Evolutionary conservation across 805 yeast species (phyloP).

Genomic region (Myxozyma udenii): DNA sequence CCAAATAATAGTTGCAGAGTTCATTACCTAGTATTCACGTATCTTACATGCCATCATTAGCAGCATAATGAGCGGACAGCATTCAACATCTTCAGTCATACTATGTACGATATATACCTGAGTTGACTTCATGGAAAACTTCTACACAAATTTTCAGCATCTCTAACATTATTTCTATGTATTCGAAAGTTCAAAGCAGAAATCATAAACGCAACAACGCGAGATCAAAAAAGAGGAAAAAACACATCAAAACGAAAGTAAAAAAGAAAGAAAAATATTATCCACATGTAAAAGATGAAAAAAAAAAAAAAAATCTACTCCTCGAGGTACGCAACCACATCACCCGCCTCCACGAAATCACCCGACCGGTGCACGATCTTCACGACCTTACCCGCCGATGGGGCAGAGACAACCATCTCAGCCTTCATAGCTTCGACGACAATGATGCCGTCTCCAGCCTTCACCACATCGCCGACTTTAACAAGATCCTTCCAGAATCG

Average conservation of each 20-base stretch:
- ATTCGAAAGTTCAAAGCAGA: not conserved
- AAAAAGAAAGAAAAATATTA: not conserved
- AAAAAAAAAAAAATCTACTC: constrained; percentile 1
- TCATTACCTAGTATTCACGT: too few relatives aligned
- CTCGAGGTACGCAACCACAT: constrained; percentile 73
- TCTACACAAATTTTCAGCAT: not conserved
- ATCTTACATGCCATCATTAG: too few relatives aligned
- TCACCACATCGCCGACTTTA: constrained; percentile 69
- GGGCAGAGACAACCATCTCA: constrained; percentile 83
- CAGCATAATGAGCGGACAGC: too few relatives aligned
- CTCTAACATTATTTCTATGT: not conserved
- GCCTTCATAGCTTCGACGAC: constrained; percentile 99
- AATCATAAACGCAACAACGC: not conserved
- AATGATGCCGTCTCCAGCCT: constrained; percentile 72
- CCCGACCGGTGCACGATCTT: constrained; percentile 79
- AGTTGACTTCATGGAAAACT: too few relatives aligned
- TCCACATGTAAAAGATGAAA: not conserved
- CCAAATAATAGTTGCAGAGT: too few relatives aligned
- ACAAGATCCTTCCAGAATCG: constrained; percentile 91
- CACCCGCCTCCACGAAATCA: constrained; percentile 97
- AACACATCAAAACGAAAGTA: not conserved
- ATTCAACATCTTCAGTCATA: too few relatives aligned
- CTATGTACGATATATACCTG: too few relatives aligned
- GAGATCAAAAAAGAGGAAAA: not conserved
- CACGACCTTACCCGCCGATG: constrained; percentile 61